Evolutionary conservation across 169 alveolate species (phyloP).

Genomic region (Plasmodium gaboni): DNA sequence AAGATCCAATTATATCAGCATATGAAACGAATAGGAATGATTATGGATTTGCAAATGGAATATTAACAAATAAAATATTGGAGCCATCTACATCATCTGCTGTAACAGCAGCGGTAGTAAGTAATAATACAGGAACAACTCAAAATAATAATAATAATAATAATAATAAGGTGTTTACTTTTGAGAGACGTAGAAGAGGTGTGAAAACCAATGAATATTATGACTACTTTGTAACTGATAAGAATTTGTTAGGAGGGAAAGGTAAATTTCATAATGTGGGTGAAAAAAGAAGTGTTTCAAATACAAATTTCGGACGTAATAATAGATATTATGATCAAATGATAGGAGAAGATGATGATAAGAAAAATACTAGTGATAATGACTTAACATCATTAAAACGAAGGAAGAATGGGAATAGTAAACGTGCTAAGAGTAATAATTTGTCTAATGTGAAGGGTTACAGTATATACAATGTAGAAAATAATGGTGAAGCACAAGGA

Average conservation of each 20-base stretch:
- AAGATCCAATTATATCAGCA: no score
- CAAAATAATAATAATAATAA: neutral
- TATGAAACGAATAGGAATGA: no score
- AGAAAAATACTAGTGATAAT: conserved; percentile 68
- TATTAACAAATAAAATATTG: conserved; percentile 10
- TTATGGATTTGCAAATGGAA: neutral
- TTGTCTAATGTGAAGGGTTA: conserved; percentile 35
- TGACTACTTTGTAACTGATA: conserved; percentile 34
- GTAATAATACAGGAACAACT: neutral
- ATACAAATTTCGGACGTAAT: conserved; percentile 49
- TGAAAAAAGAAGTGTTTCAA: conserved; percentile 60
- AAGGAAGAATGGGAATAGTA: conserved; percentile 29
- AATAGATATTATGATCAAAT: conserved; percentile 36
- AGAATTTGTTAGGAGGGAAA: conserved; percentile 5
- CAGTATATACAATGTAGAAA: conserved; percentile 1
- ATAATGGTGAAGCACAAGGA: neutral
- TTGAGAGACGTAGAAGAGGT: conserved; percentile 32
- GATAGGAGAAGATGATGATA: conserved; percentile 38
- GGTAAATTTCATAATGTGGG: conserved; percentile 37
- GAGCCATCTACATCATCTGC: conserved; percentile 2
- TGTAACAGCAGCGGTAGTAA: neutral
- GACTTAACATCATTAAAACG: conserved; percentile 30
- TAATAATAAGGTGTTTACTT: conserved; percentile 31
- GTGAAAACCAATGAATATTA: conserved; percentile 29
- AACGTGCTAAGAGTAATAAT: conserved; percentile 69